Conservation (phyloP, 768 basidiomycete genomes). For the Mrakia gelida region DNA sequence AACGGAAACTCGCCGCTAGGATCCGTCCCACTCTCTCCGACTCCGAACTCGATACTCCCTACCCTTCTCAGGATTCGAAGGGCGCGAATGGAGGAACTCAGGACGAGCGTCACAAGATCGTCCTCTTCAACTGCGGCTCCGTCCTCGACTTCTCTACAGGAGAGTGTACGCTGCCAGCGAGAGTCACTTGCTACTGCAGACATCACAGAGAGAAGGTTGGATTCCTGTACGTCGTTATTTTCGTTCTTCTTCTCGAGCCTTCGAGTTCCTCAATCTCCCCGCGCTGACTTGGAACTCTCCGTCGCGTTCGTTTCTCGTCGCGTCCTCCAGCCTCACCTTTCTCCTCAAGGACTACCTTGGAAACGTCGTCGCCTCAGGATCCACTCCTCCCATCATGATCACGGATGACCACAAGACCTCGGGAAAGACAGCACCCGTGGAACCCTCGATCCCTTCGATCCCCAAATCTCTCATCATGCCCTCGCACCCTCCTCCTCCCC, state of each 20-base stretch:
- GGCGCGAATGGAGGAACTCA: constrained; percentile 7
- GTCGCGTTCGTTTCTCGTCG: not conserved
- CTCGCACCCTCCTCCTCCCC: constrained; percentile 17
- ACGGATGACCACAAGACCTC: constrained; percentile 96
- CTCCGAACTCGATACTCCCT: constrained; percentile 33
- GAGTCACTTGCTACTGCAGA: constrained; percentile 96
- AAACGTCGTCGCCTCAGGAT: constrained; percentile 72
- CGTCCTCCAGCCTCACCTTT: constrained; percentile 63
- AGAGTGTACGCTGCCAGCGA: constrained; percentile 79
- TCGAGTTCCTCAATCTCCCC: not conserved
- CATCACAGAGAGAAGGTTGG: constrained; percentile 97
- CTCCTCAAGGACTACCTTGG: constrained; percentile 75
- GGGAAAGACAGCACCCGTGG: constrained; percentile 23
- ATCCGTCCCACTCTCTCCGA: constrained; percentile 55
- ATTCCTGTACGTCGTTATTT: constrained; percentile 51
- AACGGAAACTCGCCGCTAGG: constrained; percentile 79
- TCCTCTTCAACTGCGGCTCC: constrained; percentile 93
- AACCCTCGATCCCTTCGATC: constrained; percentile 13
- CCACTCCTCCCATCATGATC: constrained; percentile 90
- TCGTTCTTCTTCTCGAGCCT: not conserved
- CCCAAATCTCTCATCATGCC: constrained; percentile 31
- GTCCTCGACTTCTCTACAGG: constrained; percentile 83
- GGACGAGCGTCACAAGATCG: constrained; percentile 55
- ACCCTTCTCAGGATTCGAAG: constrained; percentile 16
- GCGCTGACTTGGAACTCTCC: not conserved